A percentile compares a stretch with the other conserved stretches of the same genome.
These are phyloP conservation scores for Colletotrichum navitas DNA, from an alignment of 2,329 filamentous ascomycete species.

Conservation along the genomic window DNA sequence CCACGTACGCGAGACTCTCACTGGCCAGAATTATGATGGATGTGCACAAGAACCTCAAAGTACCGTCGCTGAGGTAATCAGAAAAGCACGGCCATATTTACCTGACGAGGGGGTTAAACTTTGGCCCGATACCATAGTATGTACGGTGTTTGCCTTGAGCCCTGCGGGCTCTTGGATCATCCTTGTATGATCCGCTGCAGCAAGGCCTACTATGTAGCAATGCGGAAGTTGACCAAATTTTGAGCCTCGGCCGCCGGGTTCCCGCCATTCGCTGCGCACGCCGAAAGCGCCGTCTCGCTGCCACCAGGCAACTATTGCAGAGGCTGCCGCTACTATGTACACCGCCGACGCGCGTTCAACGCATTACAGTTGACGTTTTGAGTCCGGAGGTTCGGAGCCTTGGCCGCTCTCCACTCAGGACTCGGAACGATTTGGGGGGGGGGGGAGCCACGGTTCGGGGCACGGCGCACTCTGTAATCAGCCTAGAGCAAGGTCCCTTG, in stretches of 20 bases:
- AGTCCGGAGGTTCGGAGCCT: background rate
- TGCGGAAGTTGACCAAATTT: constrained; percentile 31
- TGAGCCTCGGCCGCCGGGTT: constrained; percentile 23
- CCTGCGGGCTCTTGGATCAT: constrained; percentile 9
- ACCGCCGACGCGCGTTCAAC: constrained; percentile 17
- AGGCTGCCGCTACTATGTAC: background rate
- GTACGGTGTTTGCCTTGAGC: constrained; percentile 9
- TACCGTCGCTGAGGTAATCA: too few species aligned
- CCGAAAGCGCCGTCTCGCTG: background rate
- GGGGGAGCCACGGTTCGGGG: constrained; percentile 26
- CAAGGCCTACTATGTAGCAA: constrained; percentile 22
- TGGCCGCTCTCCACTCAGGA: background rate
- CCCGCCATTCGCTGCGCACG: background rate
- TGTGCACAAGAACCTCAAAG: too few species aligned
- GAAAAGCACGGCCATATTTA: too few species aligned
- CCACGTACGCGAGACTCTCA: too few species aligned
- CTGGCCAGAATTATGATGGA: too few species aligned
- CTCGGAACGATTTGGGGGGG: constrained; percentile 30
- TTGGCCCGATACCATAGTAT: too few species aligned
- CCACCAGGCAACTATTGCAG: background rate
- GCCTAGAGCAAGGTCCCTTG: constrained; percentile 7
- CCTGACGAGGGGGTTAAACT: too few species aligned
- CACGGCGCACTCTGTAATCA: background rate
- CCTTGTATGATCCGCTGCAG: constrained; percentile 19
- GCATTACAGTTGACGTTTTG: constrained; percentile 12